Evolutionary conservation across 2,329 filamentous ascomycete species (phyloP).

Genomic region (Ceratocystis cacaofunesta): DNA sequence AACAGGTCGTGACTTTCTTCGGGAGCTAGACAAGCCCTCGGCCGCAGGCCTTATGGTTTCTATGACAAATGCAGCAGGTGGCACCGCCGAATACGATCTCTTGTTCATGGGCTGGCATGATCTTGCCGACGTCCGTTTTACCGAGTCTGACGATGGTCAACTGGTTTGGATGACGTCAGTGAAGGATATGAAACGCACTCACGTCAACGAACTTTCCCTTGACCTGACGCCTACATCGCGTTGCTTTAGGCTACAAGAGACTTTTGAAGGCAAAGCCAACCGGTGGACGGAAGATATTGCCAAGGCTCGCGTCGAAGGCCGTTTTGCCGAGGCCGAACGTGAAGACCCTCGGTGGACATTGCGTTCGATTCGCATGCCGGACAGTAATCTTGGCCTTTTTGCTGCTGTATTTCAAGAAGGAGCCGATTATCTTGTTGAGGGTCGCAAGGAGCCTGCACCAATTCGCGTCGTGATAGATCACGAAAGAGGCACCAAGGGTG

Average conservation of each 20-base stretch:
- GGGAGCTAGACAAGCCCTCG: conserved; percentile 72
- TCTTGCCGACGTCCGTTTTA: conserved; percentile 57
- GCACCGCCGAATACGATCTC: conserved; percentile 52
- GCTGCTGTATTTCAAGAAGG: conserved; percentile 61
- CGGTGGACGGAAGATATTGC: conserved; percentile 73
- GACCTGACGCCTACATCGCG: conserved; percentile 34
- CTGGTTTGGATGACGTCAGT: conserved; percentile 54
- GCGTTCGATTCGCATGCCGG: conserved; percentile 50
- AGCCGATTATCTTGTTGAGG: conserved; percentile 44
- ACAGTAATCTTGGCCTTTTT: conserved; percentile 43
- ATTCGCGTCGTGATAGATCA: conserved; percentile 62
- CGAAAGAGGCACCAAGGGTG: conserved; percentile 49
- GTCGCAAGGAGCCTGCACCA: conserved; percentile 50
- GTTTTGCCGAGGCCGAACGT: conserved; percentile 70
- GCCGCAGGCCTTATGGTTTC: conserved; percentile 46
- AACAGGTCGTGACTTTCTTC: conserved; percentile 61
- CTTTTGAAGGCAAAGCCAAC: conserved; percentile 61
- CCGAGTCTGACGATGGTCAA: conserved; percentile 50
- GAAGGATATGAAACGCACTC: conserved; percentile 39
- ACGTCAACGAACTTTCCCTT: conserved; percentile 19
- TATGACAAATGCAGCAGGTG: conserved; percentile 48
- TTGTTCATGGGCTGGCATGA: conserved; percentile 59
- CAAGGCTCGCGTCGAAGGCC: conserved; percentile 71
- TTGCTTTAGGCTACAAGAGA: conserved; percentile 57
- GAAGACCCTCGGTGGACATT: conserved; percentile 71